Percentiles rank a stretch among this genome's conserved stretches.
Conservation (phyloP, 2,329 filamentous ascomycete genomes). For the Penicillium brasilianum region DNA sequence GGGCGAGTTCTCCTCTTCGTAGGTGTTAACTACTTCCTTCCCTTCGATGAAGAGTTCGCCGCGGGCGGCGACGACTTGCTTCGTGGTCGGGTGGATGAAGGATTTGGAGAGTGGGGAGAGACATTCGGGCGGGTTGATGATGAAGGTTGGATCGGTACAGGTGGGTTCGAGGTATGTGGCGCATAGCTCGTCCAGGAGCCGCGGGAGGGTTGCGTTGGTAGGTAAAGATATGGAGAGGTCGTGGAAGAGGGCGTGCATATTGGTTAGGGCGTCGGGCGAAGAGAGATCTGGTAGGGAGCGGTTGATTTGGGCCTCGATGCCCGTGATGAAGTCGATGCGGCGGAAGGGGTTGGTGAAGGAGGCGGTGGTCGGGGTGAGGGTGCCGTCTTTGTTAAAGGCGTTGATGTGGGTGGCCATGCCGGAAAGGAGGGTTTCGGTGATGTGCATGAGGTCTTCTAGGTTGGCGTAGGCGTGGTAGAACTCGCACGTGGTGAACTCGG, state of each 20-base stretch:
- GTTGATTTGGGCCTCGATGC: slow-evolving; percentile 71
- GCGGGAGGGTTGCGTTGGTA: slow-evolving; percentile 62
- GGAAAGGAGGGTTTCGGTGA: slow-evolving; percentile 74
- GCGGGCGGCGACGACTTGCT: slow-evolving; percentile 77
- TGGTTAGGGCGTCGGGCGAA: slow-evolving; percentile 59
- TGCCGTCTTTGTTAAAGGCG: slow-evolving; percentile 49
- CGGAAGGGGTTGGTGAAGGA: slow-evolving; percentile 65
- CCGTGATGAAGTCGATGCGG: slow-evolving; percentile 82
- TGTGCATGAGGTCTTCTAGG: slow-evolving; percentile 72
- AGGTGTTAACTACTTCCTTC: slow-evolving; percentile 90
- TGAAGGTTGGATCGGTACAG: slow-evolving; percentile 77
- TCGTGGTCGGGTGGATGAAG: slow-evolving; percentile 69
- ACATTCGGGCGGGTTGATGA: slow-evolving; percentile 85
- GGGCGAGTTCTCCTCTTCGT: slow-evolving; percentile 97
- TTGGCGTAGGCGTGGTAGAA: slow-evolving; percentile 90
- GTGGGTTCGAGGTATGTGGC: slow-evolving; percentile 76
- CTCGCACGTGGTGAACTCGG: slow-evolving; percentile 96
- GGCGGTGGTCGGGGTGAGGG: slow-evolving; percentile 55
- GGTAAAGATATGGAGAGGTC: slow-evolving; percentile 57
- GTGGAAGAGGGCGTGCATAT: slow-evolving; percentile 62
- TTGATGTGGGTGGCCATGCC: slow-evolving; percentile 61
- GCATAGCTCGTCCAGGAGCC: slow-evolving; percentile 81
- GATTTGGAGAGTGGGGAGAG: slow-evolving; percentile 92
- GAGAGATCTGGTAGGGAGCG: slow-evolving; percentile 68
- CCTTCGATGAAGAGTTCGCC: slow-evolving; percentile 83